A percentile compares a stretch with the other conserved stretches of the same genome.
Conservation (phyloP, 805 yeast genomes). For the Suhomyces sp. region DNA sequence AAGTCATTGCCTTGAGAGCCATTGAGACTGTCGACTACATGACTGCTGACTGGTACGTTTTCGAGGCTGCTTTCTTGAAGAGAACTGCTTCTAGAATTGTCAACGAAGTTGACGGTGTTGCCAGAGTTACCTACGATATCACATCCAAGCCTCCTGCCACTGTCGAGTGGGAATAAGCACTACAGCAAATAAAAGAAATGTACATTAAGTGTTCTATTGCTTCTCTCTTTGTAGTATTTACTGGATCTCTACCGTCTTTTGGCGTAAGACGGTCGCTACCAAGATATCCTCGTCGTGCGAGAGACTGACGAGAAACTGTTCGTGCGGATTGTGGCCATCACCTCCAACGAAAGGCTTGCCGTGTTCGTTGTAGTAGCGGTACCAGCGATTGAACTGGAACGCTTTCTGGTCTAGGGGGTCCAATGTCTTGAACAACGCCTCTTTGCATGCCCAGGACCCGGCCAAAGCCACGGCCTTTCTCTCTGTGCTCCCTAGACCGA, state of each 20-base stretch:
- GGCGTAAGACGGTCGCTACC: slow-evolving; percentile 54
- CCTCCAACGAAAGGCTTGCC: slow-evolving; percentile 46
- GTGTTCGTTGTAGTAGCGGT: slow-evolving; percentile 33
- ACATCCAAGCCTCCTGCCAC: slow-evolving; percentile 99
- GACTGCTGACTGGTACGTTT: slow-evolving; percentile 99
- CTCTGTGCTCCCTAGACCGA: slow-evolving; percentile 14
- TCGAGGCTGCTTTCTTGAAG: slow-evolving; percentile 89
- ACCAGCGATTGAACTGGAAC: slow-evolving; percentile 63
- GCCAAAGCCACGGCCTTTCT: slow-evolving; percentile 41
- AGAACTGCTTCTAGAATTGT: slow-evolving; percentile 93
- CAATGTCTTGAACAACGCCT: slow-evolving; percentile 66
- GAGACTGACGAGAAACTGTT: slow-evolving; percentile 51
- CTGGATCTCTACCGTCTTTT: slow-evolving; percentile 6
- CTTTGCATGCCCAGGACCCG: slow-evolving; percentile 70
- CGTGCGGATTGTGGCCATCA: slow-evolving; percentile 29
- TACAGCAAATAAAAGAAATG: background rate
- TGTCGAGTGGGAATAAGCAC: slow-evolving; percentile 91
- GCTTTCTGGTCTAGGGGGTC: slow-evolving; percentile 44
- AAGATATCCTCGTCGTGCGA: slow-evolving; percentile 67
- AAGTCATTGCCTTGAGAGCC: slow-evolving; percentile 98
- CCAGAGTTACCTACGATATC: slow-evolving; percentile 97
- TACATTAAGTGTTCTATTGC: background rate
- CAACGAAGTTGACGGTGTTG: slow-evolving; percentile 98
- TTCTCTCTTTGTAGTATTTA: no score
- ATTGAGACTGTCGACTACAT: slow-evolving; percentile 96